Evolutionary conservation across 208 protist genomes (phyloP).

Genomic region (Acanthamoeba sp.): DNA sequence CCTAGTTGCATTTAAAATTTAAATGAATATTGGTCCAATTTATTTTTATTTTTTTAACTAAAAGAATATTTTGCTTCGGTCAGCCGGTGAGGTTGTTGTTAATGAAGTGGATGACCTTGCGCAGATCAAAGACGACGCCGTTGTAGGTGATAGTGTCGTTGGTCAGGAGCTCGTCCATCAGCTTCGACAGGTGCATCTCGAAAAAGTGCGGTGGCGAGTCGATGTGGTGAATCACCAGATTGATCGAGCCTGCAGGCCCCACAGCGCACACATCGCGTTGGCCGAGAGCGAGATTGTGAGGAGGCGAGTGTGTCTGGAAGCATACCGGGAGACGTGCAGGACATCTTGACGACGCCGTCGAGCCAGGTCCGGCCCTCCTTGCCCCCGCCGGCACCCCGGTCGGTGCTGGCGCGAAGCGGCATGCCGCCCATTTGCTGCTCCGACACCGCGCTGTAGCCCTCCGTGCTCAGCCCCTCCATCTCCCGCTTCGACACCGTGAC

Average conservation of each 20-base stretch:
- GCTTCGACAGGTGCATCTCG: constrained; percentile 70
- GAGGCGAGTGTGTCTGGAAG: neutral
- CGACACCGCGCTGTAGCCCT: neutral
- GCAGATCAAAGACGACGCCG: constrained; percentile 64
- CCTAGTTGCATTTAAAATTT: no score
- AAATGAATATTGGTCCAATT: no score
- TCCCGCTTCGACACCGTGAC: neutral
- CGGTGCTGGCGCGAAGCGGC: neutral
- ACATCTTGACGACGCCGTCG: constrained; percentile 69
- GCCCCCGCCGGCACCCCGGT: neutral
- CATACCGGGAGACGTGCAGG: constrained; percentile 56
- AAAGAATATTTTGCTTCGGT: neutral
- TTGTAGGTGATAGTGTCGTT: constrained; percentile 64
- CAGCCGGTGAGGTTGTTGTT: constrained; percentile 67
- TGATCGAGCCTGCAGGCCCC: constrained; percentile 50
- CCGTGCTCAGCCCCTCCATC: constrained; percentile 21
- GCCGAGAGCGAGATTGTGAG: neutral
- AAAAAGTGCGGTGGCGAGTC: constrained; percentile 59
- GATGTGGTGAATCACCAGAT: constrained; percentile 60
- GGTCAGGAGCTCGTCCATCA: constrained; percentile 71
- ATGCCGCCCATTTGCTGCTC: constrained; percentile 29
- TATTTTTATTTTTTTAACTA: neutral
- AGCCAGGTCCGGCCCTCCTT: constrained; percentile 41
- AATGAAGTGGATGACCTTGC: constrained; percentile 74
- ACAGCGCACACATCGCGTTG: neutral